A percentile compares a stretch with the other conserved stretches of the same genome.
These are phyloP conservation scores for Yarrowia sp. DNA, from an alignment of 805 yeast species.

Conservation along the genomic window DNA sequence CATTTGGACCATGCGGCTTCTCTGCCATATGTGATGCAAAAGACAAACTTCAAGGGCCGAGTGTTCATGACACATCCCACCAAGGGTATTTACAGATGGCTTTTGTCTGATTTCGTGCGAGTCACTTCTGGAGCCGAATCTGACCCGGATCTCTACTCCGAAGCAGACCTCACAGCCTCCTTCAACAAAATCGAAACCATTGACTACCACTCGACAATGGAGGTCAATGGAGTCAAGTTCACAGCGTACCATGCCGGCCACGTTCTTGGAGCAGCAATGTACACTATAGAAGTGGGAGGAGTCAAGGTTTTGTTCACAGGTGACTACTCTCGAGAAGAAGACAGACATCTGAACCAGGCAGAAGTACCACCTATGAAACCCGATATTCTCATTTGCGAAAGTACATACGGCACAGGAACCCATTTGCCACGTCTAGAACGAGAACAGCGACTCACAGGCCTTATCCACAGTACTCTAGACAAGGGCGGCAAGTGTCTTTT, in stretches of 20 bases:
- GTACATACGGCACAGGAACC: constrained; percentile 97
- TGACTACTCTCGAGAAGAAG: constrained; percentile 93
- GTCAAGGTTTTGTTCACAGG: constrained; percentile 88
- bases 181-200: constrained; percentile 89
- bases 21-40: constrained; percentile 95
- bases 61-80: constrained; percentile 99
- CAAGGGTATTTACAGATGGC: constrained; percentile 95
- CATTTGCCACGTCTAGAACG: constrained; percentile 87
- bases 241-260: constrained; percentile 99
- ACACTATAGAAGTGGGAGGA: constrained; percentile 90
- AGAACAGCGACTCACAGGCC: constrained; percentile 73
- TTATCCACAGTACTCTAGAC: constrained; percentile 76
- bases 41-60: constrained; percentile 88
- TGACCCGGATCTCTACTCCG: constrained; percentile 62
- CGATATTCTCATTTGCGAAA: constrained; percentile 86
- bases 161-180: constrained; percentile 82
- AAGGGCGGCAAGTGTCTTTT: constrained; percentile 89
- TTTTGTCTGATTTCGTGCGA: constrained; percentile 86
- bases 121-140: constrained; percentile 56
- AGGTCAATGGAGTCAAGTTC: constrained; percentile 88
- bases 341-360: constrained; percentile 91
- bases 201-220: constrained; percentile 93
- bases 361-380: constrained; percentile 89
- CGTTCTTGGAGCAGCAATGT: constrained; percentile 98
- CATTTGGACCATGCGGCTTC: constrained; percentile 98